phyloP scores from a whole-genome alignment of 495 filamentous ascomycete species.

The Copromyces sp. region DNA sequence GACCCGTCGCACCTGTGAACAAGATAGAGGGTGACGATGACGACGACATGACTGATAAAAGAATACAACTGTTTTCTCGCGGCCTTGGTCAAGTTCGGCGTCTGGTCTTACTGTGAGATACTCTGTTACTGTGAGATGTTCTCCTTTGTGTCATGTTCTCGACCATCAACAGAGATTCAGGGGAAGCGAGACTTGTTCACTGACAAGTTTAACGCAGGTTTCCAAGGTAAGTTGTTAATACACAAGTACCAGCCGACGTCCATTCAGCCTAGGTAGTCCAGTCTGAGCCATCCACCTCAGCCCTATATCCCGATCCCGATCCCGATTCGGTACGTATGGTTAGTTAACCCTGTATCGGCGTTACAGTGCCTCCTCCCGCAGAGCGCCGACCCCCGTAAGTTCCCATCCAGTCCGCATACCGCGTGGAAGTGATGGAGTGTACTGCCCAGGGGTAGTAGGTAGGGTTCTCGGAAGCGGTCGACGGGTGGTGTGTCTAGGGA shows the following conservation, averaged over 20 bases:
- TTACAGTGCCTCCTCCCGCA: background rate
- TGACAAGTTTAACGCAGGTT: background rate
- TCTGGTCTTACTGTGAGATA: background rate
- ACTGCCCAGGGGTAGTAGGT: too few species aligned
- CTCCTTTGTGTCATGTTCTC: background rate
- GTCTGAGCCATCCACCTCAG: background rate
- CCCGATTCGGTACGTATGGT: background rate
- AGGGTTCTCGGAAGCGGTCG: too few species aligned
- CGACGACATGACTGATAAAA: background rate
- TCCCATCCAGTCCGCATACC: background rate
- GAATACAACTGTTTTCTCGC: background rate
- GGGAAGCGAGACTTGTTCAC: background rate
- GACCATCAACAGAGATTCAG: background rate
- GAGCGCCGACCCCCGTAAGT: too few species aligned
- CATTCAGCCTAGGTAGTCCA: background rate
- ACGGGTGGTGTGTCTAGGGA: too few species aligned
- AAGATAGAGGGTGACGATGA: constrained; percentile 23
- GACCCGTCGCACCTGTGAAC: constrained; percentile 39
- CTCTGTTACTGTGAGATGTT: background rate
- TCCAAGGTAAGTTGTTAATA: background rate
- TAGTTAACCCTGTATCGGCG: background rate
- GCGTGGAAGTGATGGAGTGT: too few species aligned
- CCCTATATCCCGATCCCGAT: background rate
- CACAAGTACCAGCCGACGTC: background rate
- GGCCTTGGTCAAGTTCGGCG: background rate